A percentile compares a stretch with the other conserved stretches of the same genome.
phyloP scores from a whole-genome alignment of 768 basidiomycete species.

The Rhizopogon vinicolor region DNA sequence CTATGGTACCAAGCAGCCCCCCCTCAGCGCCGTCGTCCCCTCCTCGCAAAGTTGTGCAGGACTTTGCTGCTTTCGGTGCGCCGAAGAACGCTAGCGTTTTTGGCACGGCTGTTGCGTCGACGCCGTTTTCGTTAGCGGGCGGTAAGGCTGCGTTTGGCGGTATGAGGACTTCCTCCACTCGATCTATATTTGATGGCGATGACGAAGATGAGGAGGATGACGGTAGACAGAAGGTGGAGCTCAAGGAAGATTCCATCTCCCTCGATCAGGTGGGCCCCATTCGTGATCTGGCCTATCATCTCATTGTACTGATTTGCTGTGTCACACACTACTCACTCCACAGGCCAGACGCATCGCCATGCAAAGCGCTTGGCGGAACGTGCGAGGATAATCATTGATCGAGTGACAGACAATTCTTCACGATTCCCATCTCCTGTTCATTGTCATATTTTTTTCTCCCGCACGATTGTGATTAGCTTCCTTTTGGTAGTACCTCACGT shows the following conservation, averaged over 20 bases:
- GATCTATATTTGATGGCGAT: constrained; percentile 41
- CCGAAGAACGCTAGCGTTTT: constrained; percentile 74
- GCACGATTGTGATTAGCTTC: not conserved
- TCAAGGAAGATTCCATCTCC: constrained; percentile 82
- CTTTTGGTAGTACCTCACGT: not conserved
- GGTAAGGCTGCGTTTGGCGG: constrained; percentile 84
- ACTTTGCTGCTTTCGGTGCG: constrained; percentile 84
- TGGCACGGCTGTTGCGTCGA: constrained; percentile 76
- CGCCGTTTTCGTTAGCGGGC: constrained; percentile 74
- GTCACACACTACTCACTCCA: not conserved
- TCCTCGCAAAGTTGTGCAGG: constrained; percentile 81
- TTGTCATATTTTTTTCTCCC: not conserved
- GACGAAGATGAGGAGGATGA: constrained; percentile 75
- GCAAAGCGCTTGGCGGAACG: constrained; percentile 86
- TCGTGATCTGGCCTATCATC: not conserved
- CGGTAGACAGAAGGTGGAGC: constrained; percentile 67
- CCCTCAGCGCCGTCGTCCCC: constrained; percentile 47
- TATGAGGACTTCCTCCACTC: constrained; percentile 45
- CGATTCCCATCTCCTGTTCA: not conserved
- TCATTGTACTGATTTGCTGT: constrained; percentile 6
- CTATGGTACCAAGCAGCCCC: constrained; percentile 23
- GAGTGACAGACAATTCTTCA: not conserved
- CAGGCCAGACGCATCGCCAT: constrained; percentile 82
- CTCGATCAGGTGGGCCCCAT: constrained; percentile 74
- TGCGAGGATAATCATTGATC: constrained; percentile 40